phyloP scores from a whole-genome alignment of 768 basidiomycete genomes.

The Lactarius vividus region DNA sequence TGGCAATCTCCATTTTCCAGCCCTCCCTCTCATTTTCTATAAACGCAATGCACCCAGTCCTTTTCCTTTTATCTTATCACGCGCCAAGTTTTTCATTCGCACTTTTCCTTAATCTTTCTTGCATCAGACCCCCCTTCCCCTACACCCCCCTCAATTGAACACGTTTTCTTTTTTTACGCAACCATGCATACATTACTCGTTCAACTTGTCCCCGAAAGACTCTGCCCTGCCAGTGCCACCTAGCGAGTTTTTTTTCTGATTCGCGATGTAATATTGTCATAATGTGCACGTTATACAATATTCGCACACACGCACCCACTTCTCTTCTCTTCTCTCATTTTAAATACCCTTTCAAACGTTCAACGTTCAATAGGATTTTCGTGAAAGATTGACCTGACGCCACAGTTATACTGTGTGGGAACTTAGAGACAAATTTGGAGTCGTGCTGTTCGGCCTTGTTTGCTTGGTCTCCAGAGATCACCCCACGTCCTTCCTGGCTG shows the following conservation, averaged over 20 bases:
- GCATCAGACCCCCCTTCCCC: neutral
- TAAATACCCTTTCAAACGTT: too few species aligned
- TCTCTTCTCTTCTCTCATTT: neutral
- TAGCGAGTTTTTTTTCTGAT: neutral
- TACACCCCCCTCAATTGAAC: neutral
- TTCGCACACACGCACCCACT: neutral
- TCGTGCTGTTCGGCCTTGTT: too few species aligned
- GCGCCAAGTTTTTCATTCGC: neutral
- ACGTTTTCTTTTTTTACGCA: neutral
- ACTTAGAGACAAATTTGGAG: too few species aligned
- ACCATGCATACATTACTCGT: neutral
- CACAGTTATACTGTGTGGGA: too few species aligned
- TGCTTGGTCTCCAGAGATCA: too few species aligned
- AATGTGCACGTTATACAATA: neutral
- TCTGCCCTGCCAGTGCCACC: neutral
- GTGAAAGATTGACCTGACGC: too few species aligned
- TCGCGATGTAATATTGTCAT: neutral
- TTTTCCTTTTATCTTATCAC: neutral
- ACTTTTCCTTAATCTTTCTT: neutral
- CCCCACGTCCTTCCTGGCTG: too few species aligned
- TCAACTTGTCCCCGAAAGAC: neutral
- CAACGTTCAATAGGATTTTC: too few species aligned
- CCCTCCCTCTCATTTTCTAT: neutral
- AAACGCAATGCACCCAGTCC: neutral
- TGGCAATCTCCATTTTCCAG: neutral